phyloP scores from a whole-genome alignment of 75 land plant species.

The Ceratopteris richardii region DNA sequence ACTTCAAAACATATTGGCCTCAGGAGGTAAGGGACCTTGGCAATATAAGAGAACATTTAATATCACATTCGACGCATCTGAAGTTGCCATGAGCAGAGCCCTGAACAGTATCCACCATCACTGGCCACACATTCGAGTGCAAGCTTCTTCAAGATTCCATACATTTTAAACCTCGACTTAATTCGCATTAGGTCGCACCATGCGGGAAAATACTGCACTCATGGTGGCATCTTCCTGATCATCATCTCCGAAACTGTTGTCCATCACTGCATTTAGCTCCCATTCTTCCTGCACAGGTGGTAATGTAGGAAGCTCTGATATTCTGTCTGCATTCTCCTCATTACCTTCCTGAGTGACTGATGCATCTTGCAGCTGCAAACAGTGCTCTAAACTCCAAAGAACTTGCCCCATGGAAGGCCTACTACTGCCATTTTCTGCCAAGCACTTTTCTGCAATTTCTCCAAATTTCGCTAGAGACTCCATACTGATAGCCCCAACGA shows the following conservation, averaged over 20 bases:
- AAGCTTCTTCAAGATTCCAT: too few relatives aligned
- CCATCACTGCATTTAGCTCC: too few relatives aligned
- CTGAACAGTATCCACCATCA: too few relatives aligned
- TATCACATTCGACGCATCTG: too few relatives aligned
- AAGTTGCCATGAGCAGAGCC: too few relatives aligned
- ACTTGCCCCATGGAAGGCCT: slow-evolving; percentile 47
- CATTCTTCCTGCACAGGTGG: too few relatives aligned
- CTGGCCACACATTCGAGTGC: too few relatives aligned
- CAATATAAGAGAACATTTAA: too few relatives aligned
- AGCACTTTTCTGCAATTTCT: slow-evolving; percentile 38
- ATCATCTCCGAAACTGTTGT: slow-evolving; percentile 7
- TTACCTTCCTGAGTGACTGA: slow-evolving; percentile 4
- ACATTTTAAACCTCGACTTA: slow-evolving; percentile 13
- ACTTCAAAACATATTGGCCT: too few relatives aligned
- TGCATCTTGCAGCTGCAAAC: slow-evolving; percentile 57
- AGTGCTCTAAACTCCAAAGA: slow-evolving; percentile 44
- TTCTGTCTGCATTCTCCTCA: slow-evolving; percentile 8
- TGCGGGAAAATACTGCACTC: slow-evolving; percentile 86
- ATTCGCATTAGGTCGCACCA: slow-evolving; percentile 87
- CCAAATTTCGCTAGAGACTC: slow-evolving; percentile 37
- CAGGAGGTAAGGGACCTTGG: too few relatives aligned
- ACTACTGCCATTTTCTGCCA: slow-evolving; percentile 32
- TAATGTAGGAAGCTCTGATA: too few relatives aligned
- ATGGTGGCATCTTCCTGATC: slow-evolving; percentile 64
- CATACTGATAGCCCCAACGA: slow-evolving; percentile 7